These are phyloP conservation scores for Trichomonas vaginalis DNA, from an alignment of 208 protist species.

Conservation along the genomic window DNA sequence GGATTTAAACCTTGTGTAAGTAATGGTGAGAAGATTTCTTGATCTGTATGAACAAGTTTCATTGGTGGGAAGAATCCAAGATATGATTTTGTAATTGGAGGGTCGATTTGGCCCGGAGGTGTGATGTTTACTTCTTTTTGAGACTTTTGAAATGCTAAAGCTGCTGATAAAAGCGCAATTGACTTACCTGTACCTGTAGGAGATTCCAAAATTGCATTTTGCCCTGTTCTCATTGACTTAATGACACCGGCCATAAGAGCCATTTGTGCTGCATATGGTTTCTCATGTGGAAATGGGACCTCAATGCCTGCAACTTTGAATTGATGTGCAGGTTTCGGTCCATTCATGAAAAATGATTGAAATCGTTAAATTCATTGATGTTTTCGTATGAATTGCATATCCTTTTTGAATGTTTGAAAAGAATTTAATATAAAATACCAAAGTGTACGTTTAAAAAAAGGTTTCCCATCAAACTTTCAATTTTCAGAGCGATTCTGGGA, in stretches of 20 bases:
- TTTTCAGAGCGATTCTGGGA: no score
- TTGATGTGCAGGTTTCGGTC: no score
- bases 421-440: no score
- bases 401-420: no score
- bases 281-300: background rate
- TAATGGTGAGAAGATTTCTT: background rate
- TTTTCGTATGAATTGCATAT: no score
- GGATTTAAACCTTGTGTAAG: background rate
- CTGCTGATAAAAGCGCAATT: background rate
- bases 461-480: no score
- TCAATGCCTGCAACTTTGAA: background rate
- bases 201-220: background rate
- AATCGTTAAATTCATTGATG: no score
- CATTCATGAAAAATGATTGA: no score
- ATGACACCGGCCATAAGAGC: background rate
- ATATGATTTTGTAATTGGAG: background rate
- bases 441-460: no score
- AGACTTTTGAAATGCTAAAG: background rate
- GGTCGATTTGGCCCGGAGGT: background rate
- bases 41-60: background rate
- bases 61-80: background rate
- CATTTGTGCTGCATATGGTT: background rate
- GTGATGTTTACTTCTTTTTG: background rate
- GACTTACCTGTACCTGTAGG: constrained; percentile 12
- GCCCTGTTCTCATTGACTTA: background rate